Base-by-base conservation (phyloP, 2,329 filamentous ascomycete genomes). In the Xylariales sp. region DNA sequence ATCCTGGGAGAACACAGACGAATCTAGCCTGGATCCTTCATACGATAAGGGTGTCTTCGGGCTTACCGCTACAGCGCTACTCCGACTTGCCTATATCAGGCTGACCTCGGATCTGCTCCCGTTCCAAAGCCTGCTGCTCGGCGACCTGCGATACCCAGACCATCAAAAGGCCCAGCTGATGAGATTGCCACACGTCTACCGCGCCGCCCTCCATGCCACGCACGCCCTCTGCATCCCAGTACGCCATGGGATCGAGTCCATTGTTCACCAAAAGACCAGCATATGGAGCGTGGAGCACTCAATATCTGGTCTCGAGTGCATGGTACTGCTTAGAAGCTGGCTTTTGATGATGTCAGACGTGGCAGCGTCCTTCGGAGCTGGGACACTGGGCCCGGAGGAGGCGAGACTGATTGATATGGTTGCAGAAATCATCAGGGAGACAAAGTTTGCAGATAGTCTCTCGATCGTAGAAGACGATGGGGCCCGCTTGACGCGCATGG, bases 251-350 rank as follows among this genome's bases (percentile, higher is more conserved):
- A 67, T 76, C 34, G 64, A 69, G 34, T 72, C 72, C 35, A 71
- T 76, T 25, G 70, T 72, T 4, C 61, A 62, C 31, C 73, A 67
- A 2, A 70, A 74, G 48, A 72, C 70, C 2, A 69, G 73, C 38
- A 70, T 73, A 48, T 76, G 72, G 73, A 70, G 67, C 25, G 69
- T 76, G 19, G 70, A 75, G 45, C 72, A 76, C 46, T 70, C 70
- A 1, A 56, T 76, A 5, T 74, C 69, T 53, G 72, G 67, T 41
- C 52, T 76, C 13, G 71, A 75, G 46, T 76, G 72, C 39, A 71
- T 72, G 1, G 48, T 71, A 2, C 43, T 71, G 5, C 52, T 71
- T 2, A 63, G 56, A 31, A 63, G 67, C 40, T 72, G 68, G 69
- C 55, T 65, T 2, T 49, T 44, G 16, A 46, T 35, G 24, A 33